Conservation (phyloP, 306 rosid species). For the Herpetospermum pedunculosum region DNA sequence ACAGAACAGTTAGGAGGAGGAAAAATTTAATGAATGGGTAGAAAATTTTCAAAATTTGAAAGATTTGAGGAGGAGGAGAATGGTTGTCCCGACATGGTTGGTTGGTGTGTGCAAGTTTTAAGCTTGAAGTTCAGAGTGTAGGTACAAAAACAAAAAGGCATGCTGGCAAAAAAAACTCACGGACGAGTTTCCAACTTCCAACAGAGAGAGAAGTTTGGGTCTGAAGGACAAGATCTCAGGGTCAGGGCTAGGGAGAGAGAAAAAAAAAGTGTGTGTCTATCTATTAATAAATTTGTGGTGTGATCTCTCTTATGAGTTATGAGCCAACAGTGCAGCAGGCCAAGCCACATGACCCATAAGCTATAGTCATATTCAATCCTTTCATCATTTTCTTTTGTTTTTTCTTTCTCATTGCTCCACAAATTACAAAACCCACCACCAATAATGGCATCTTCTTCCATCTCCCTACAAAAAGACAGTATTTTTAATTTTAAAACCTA, state of each 20-base stretch:
- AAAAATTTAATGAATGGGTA: not conserved
- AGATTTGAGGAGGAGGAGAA: conserved; percentile 8
- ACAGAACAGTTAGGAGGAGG: not conserved
- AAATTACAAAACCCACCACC: not conserved
- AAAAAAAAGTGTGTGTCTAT: not conserved
- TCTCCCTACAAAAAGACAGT: too few species aligned
- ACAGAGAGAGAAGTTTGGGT: not conserved
- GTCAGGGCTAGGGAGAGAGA: not conserved
- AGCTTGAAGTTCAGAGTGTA: not conserved
- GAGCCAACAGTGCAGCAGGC: not conserved
- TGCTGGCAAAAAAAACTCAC: conserved; percentile 6
- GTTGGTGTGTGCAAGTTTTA: not conserved
- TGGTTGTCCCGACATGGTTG: conserved; percentile 5
- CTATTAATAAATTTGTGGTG: conserved; percentile 8
- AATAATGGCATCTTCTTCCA: too few species aligned
- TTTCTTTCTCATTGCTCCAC: not conserved
- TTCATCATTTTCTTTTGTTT: not conserved
- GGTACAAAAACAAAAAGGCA: conserved; percentile 9
- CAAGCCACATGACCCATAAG: conserved; percentile 9
- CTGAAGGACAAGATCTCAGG: not conserved
- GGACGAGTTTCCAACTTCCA: not conserved
- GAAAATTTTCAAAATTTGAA: not conserved
- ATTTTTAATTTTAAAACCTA: not conserved
- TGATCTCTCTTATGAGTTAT: conserved; percentile 2
- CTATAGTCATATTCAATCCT: conserved; percentile 10